Percentiles rank a stretch among this genome's conserved stretches.
Conservation (phyloP, 768 basidiomycete genomes). For the Nidula microcarpa region DNA sequence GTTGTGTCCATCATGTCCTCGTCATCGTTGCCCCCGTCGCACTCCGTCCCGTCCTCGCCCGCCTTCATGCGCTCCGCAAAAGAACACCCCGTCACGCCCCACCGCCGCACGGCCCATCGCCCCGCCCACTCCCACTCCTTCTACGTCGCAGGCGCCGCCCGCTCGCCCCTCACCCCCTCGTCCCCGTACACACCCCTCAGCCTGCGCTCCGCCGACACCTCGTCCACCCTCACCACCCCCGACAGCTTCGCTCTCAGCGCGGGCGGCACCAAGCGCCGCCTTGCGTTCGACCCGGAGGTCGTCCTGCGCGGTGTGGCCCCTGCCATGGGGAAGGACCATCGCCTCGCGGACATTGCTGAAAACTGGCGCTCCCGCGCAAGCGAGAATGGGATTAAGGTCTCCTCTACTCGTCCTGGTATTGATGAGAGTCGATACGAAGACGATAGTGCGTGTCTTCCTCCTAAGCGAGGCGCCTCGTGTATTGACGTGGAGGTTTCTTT, state of each 20-base stretch:
- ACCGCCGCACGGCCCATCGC: constrained; percentile 49
- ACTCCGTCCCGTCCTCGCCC: constrained; percentile 46
- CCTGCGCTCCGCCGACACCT: constrained; percentile 56
- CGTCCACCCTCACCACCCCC: constrained; percentile 60
- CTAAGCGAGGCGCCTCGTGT: background rate
- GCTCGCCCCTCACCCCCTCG: constrained; percentile 60
- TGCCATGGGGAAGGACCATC: constrained; percentile 32
- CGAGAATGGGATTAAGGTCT: constrained; percentile 70
- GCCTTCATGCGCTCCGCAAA: constrained; percentile 37
- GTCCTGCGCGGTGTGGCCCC: constrained; percentile 16
- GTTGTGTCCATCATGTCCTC: constrained; percentile 1
- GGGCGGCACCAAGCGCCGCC: constrained; percentile 34
- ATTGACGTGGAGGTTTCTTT: constrained; percentile 28
- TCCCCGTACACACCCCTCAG: constrained; percentile 73
- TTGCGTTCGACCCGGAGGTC: constrained; percentile 36
- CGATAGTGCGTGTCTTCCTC: constrained; percentile 19
- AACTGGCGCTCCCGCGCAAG: constrained; percentile 73
- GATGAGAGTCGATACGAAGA: constrained; percentile 47
- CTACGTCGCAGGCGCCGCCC: constrained; percentile 23
- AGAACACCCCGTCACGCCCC: constrained; percentile 59
- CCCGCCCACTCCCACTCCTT: constrained; percentile 8
- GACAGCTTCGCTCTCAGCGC: constrained; percentile 30
- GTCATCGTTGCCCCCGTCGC: constrained; percentile 11
- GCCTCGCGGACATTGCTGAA: constrained; percentile 56
- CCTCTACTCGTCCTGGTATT: constrained; percentile 35